These are phyloP conservation scores for Capsicum chinense DNA, from an alignment of 257 asterid species.

Conservation along the genomic window DNA sequence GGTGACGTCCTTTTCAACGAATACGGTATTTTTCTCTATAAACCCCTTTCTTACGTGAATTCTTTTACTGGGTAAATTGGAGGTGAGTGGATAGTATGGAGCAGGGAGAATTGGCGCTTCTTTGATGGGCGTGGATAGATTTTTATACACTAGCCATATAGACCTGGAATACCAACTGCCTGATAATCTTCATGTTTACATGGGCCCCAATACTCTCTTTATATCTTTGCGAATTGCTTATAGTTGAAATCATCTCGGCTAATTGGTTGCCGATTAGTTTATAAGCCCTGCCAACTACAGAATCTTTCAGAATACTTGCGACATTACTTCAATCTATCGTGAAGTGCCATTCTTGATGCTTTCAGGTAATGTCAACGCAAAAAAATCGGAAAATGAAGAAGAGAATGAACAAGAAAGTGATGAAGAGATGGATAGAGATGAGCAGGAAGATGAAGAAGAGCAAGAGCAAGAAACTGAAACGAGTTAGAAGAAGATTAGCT, in stretches of 20 bases:
- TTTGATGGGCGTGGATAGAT: background rate
- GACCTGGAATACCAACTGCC: background rate
- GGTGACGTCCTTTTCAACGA: constrained; percentile 64
- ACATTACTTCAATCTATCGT: background rate
- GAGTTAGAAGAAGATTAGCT: background rate
- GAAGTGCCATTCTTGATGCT: background rate
- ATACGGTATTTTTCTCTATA: constrained; percentile 31
- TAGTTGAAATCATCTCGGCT: background rate
- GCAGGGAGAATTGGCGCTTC: background rate
- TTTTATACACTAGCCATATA: background rate
- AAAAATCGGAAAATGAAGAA: constrained; percentile 25
- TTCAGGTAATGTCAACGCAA: constrained; percentile 33
- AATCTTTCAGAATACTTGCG: background rate
- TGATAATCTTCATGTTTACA: background rate
- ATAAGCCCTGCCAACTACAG: constrained; percentile 14
- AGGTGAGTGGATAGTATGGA: background rate
- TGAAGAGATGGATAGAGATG: constrained; percentile 24
- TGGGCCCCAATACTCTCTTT: background rate
- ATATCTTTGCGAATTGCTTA: background rate
- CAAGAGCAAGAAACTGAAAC: constrained; percentile 18
- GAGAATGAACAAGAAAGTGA: constrained; percentile 29
- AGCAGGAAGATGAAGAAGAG: constrained; percentile 24
- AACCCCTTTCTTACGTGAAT: background rate
- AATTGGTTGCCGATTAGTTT: constrained; percentile 12
- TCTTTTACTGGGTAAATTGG: background rate